Evolutionary conservation across 306 rosid genomes (phyloP).

Genomic region (Aeschynomene evenia): DNA sequence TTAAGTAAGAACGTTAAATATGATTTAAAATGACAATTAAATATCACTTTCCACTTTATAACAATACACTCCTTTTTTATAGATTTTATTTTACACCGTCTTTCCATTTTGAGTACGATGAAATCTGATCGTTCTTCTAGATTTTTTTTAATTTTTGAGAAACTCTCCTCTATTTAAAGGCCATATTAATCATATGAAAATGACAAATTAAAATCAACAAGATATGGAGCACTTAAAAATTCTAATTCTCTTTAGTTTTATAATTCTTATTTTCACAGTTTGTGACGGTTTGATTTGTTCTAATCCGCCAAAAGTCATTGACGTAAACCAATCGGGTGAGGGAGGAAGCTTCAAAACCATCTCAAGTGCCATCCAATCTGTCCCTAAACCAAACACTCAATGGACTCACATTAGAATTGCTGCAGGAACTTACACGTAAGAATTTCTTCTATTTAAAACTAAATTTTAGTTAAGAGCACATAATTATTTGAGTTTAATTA

Average conservation of each 20-base stretch:
- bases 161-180: background rate
- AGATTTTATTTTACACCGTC: background rate
- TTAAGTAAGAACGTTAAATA: no score
- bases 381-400: slow-evolving; percentile 10
- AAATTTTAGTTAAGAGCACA: background rate
- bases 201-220: background rate
- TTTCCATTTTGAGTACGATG: background rate
- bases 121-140: no score
- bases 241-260: background rate
- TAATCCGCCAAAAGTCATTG: background rate
- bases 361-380: slow-evolving; percentile 24
- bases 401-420: slow-evolving; percentile 27
- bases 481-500: no score
- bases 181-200: background rate
- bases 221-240: background rate
- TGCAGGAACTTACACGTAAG: slow-evolving; percentile 11
- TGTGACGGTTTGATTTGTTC: slow-evolving; percentile 1
- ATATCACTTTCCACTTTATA: no score
- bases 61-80: background rate
- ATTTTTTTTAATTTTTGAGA: background rate
- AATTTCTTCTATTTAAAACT: background rate
- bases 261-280: background rate
- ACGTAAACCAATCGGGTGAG: background rate
- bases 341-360: slow-evolving; percentile 9
- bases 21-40: no score